Evolutionary conservation across 805 yeast genomes (phyloP).

Genomic region (Metschnikowia cerradonensis): DNA sequence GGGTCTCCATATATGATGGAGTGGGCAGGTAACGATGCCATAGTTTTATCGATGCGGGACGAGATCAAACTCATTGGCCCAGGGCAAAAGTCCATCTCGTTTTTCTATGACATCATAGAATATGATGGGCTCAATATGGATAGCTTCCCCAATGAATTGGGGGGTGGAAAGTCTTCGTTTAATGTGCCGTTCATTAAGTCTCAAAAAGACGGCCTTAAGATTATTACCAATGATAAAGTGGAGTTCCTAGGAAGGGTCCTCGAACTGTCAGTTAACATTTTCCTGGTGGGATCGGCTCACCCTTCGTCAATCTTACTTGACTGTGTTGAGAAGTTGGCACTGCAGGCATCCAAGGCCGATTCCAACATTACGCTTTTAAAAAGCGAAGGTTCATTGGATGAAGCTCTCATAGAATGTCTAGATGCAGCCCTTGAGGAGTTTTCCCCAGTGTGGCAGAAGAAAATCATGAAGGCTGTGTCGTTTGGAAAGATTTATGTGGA

Average conservation of each 20-base stretch:
- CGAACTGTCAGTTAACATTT: conserved; percentile 52
- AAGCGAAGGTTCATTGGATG: conserved; percentile 38
- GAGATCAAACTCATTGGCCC: conserved; percentile 73
- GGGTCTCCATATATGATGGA: conserved; percentile 44
- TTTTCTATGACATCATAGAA: conserved; percentile 40
- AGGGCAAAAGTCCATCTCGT: conserved; percentile 51
- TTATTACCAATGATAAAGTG: conserved; percentile 54
- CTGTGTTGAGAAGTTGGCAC: conserved; percentile 57
- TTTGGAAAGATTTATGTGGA: conserved; percentile 72
- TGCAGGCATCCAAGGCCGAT: conserved; percentile 75
- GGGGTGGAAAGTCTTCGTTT: conserved; percentile 20
- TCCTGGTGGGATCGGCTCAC: conserved; percentile 77
- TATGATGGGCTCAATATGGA: conserved; percentile 30
- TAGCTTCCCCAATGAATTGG: conserved; percentile 12
- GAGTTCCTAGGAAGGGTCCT: conserved; percentile 66
- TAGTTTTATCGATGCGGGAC: conserved; percentile 58
- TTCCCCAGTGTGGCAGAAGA: conserved; percentile 75
- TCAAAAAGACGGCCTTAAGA: conserved; percentile 66
- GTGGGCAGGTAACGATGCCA: conserved; percentile 89
- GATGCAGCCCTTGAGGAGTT: conserved; percentile 75
- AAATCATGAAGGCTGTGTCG: conserved; percentile 70
- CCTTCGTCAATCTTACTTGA: conserved; percentile 82
- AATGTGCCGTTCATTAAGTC: conserved; percentile 44
- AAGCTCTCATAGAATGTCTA: conserved; percentile 70
- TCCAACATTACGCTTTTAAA: conserved; percentile 60